A percentile compares a stretch with the other conserved stretches of the same genome.
Evolutionary conservation across 805 yeast genomes (phyloP).

Genomic region (Saturnispora besseyi): DNA sequence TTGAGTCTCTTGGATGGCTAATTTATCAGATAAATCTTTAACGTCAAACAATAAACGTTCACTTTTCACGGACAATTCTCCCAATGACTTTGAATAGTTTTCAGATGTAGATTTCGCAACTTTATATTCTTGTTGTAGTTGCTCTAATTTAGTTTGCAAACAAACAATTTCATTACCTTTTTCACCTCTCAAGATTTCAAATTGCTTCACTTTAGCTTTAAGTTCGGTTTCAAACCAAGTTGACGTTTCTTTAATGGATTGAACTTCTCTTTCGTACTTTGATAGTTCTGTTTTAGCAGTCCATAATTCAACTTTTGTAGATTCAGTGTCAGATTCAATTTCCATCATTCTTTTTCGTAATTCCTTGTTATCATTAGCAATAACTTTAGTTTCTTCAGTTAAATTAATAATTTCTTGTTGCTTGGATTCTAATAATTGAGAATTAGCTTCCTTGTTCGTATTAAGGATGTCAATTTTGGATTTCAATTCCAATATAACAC

Average conservation of each 20-base stretch:
- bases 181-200: constrained; percentile 22
- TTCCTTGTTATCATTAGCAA: constrained; percentile 33
- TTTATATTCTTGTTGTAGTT: constrained; percentile 25
- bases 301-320: constrained; percentile 17
- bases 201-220: constrained; percentile 20
- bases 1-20: constrained; percentile 36
- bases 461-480: constrained; percentile 14
- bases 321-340: constrained; percentile 26
- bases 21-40: constrained; percentile 38
- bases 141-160: constrained; percentile 30
- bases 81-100: constrained; percentile 28
- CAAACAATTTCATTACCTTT: constrained; percentile 25
- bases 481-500: constrained; percentile 10
- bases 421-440: constrained; percentile 30
- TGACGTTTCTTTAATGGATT: constrained; percentile 25
- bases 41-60: constrained; percentile 38
- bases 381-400: constrained; percentile 34
- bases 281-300: constrained; percentile 21
- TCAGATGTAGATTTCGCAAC: constrained; percentile 24
- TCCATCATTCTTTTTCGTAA: constrained; percentile 35
- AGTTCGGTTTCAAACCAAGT: constrained; percentile 31
- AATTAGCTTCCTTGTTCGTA: constrained; percentile 25
- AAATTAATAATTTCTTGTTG: constrained; percentile 29
- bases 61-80: constrained; percentile 30
- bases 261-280: constrained; percentile 25